Conservation (phyloP, 345 rosid genomes). For the Gossypium stocksii region DNA sequence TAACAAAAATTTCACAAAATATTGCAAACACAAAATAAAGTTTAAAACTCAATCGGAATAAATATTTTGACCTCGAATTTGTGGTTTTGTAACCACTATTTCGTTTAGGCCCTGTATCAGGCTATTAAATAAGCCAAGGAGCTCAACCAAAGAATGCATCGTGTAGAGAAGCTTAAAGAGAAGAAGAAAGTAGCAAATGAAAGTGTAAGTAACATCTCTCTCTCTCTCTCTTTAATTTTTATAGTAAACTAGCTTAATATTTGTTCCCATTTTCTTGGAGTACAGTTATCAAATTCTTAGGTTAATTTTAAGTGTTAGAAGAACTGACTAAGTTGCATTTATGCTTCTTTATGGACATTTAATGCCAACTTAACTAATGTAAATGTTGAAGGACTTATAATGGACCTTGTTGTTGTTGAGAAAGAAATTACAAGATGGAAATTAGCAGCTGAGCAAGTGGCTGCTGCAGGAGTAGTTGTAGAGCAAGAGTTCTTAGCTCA, state of each 20-base stretch:
- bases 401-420: slow-evolving; percentile 92
- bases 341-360: not conserved
- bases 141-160: slow-evolving; percentile 56
- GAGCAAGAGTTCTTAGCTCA: slow-evolving; percentile 72
- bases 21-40: no score
- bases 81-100: no score
- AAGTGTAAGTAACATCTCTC: slow-evolving; percentile 58
- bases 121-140: slow-evolving; percentile 92
- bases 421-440: slow-evolving; percentile 99
- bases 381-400: slow-evolving; percentile 96
- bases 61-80: no score
- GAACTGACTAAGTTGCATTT: not conserved
- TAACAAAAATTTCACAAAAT: no score
- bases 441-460: slow-evolving; percentile 97
- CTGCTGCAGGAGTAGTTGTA: slow-evolving; percentile 93
- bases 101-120: no score
- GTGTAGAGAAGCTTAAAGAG: slow-evolving; percentile 81
- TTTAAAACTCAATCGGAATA: no score
- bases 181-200: slow-evolving; percentile 91
- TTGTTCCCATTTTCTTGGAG: not conserved
- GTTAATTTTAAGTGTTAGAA: slow-evolving; percentile 6
- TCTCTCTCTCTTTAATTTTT: not conserved
- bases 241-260: not conserved
- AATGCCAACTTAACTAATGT: slow-evolving; percentile 7
- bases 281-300: not conserved